Evolutionary conservation across 2,329 filamentous ascomycete species (phyloP).

Genomic region (Fusarium globosum): DNA sequence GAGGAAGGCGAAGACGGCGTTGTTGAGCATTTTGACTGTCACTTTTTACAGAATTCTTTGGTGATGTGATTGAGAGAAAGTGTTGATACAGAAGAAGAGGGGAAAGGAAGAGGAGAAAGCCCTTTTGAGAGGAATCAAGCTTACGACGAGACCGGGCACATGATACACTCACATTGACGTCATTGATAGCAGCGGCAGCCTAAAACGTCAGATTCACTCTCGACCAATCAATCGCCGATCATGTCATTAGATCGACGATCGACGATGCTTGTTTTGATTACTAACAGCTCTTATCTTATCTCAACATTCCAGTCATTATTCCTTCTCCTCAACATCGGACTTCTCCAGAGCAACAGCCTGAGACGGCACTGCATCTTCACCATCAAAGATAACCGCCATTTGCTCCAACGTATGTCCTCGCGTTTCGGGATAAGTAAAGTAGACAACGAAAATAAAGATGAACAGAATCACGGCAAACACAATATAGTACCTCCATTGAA

Average conservation of each 20-base stretch:
- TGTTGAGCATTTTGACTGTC: conserved; percentile 27
- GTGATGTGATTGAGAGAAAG: no score
- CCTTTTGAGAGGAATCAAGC: conserved; percentile 20
- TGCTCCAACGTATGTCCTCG: not conserved
- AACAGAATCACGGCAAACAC: not conserved
- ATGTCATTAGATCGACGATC: not conserved
- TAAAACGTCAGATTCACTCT: not conserved
- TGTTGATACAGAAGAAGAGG: not conserved
- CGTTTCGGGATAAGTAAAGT: not conserved
- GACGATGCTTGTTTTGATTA: not conserved
- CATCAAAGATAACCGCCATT: conserved; percentile 9
- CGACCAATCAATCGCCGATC: not conserved
- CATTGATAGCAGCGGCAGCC: conserved; percentile 12
- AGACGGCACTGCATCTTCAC: not conserved
- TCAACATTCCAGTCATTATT: not conserved
- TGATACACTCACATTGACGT: conserved; percentile 21
- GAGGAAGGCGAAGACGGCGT: conserved; percentile 34
- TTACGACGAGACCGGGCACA: conserved; percentile 18
- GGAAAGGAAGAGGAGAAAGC: not conserved
- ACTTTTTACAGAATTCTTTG: rapidly evolving
- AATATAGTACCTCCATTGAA: conserved; percentile 12
- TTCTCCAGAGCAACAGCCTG: conserved; percentile 1
- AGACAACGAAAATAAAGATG: not conserved
- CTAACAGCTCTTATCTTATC: not conserved
- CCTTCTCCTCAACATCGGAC: not conserved